A percentile compares a stretch with the other conserved stretches of the same genome.
These are phyloP conservation scores for Pleoardoris graminearum DNA, from an alignment of 2,329 filamentous ascomycete species.

Conservation along the genomic window DNA sequence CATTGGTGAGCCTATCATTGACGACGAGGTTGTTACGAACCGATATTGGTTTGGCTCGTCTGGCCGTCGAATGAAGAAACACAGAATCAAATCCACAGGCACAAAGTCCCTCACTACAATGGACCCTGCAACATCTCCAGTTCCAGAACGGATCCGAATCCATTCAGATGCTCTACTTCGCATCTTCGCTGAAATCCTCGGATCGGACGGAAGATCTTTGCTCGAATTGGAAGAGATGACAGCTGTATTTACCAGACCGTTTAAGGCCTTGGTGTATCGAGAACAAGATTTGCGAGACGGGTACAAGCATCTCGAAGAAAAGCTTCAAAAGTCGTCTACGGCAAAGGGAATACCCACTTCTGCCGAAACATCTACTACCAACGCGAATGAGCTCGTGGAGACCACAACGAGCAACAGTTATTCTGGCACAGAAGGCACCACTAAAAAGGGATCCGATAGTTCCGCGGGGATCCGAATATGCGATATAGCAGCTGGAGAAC, in stretches of 20 bases:
- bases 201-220: not conserved
- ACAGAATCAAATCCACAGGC: not conserved
- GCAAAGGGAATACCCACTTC: not conserved
- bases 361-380: not conserved
- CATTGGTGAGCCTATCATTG: conserved; percentile 7
- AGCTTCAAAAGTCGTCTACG: not conserved
- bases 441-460: no score
- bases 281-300: conserved; percentile 2
- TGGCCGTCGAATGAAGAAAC: not conserved
- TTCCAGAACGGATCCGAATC: conserved; percentile 11
- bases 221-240: not conserved
- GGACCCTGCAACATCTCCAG: not conserved
- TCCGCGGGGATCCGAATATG: no score
- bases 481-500: no score
- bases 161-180: conserved; percentile 3
- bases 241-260: conserved; percentile 5
- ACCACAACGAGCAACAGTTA: not conserved
- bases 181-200: conserved; percentile 1
- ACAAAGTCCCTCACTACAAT: not conserved
- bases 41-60: conserved; percentile 4
- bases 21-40: not conserved
- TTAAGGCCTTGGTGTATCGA: conserved; percentile 2
- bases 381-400: not conserved
- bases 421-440: no score
- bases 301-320: conserved; percentile 3